Percentiles rank a stretch among this genome's conserved stretches.
These are phyloP conservation scores for Cordia subcordata DNA, from an alignment of 257 asterid genomes.

Conservation along the genomic window DNA sequence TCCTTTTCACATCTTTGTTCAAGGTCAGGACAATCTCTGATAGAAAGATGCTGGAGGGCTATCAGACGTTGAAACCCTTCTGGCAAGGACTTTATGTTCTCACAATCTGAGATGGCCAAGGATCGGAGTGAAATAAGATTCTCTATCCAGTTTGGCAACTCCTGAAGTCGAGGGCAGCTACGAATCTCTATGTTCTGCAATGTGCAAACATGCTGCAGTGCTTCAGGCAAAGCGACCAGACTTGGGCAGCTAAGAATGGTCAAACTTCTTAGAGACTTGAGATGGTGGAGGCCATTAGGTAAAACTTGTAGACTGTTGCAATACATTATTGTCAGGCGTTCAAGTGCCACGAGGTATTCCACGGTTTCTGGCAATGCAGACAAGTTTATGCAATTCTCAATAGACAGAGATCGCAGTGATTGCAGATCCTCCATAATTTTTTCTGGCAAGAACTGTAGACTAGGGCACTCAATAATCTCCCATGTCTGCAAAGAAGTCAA, in stretches of 20 bases:
- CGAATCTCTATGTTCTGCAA: constrained; percentile 2
- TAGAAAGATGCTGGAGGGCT: constrained; percentile 3
- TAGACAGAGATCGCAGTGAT: too few species aligned
- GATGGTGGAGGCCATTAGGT: constrained; percentile 3
- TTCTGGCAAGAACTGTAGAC: too few species aligned
- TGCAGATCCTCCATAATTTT: too few species aligned
- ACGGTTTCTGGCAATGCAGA: constrained; percentile 11
- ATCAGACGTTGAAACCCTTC: constrained; percentile 6
- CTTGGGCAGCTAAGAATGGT: constrained; percentile 10
- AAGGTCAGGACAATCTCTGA: constrained; percentile 13
- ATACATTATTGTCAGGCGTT: constrained; percentile 6
- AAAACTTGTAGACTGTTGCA: constrained; percentile 3
- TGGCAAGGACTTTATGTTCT: constrained; percentile 1
- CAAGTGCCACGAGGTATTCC: constrained; percentile 1
- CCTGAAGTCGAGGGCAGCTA: constrained; percentile 9
- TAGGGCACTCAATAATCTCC: constrained; percentile 23
- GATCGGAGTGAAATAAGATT: constrained; percentile 5
- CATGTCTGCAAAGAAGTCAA: constrained; percentile 17
- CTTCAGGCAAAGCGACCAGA: background rate
- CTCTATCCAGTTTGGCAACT: constrained; percentile 13
- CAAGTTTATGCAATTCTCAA: background rate
- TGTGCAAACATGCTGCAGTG: constrained; percentile 5
- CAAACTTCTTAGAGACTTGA: constrained; percentile 7
- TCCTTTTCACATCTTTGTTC: background rate
- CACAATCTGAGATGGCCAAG: constrained; percentile 10